A percentile compares a stretch with the other conserved stretches of the same genome.
These are phyloP conservation scores for Hagleromyces aurorensis DNA, from an alignment of 805 yeast genomes.

Conservation along the genomic window DNA sequence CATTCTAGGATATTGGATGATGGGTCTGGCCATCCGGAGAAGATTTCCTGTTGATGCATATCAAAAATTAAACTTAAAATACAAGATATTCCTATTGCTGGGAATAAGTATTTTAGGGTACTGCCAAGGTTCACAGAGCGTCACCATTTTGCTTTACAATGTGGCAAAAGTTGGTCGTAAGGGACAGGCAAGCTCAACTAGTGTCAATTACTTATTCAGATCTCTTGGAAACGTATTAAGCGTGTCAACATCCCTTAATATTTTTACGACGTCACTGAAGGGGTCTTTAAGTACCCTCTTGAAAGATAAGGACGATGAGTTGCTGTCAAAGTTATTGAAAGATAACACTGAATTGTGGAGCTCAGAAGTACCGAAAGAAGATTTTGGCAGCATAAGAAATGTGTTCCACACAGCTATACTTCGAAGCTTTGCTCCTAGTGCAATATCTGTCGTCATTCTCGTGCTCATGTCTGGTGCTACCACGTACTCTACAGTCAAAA, in stretches of 20 bases:
- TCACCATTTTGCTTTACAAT: slow-evolving; percentile 33
- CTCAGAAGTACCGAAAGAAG: slow-evolving; percentile 4
- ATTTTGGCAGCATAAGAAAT: slow-evolving; percentile 3
- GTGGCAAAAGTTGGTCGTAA: slow-evolving; percentile 37
- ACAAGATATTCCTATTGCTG: slow-evolving; percentile 19
- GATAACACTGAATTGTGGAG: slow-evolving; percentile 7
- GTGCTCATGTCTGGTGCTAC: slow-evolving; percentile 2
- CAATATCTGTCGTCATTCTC: slow-evolving; percentile 3
- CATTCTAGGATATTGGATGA: slow-evolving; percentile 12
- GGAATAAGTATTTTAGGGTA: slow-evolving; percentile 31
- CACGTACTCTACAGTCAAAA: no score
- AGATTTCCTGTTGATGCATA: slow-evolving; percentile 10
- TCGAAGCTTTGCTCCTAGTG: slow-evolving; percentile 6
- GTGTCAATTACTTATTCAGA: slow-evolving; percentile 38
- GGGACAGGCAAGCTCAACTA: slow-evolving; percentile 39
- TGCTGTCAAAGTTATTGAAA: slow-evolving; percentile 5
- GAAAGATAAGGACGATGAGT: slow-evolving; percentile 4
- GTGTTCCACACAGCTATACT: slow-evolving; percentile 5
- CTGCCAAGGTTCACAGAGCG: slow-evolving; percentile 37
- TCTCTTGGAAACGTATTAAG: slow-evolving; percentile 40
- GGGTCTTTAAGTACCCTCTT: slow-evolving; percentile 2
- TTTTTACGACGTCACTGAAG: slow-evolving; percentile 6
- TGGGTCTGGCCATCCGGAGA: slow-evolving; percentile 5
- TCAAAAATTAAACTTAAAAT: slow-evolving; percentile 2
- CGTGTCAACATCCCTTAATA: slow-evolving; percentile 28